These are phyloP conservation scores for Melastoma malabathricum DNA, from an alignment of 345 rosid species.

Conservation along the genomic window DNA sequence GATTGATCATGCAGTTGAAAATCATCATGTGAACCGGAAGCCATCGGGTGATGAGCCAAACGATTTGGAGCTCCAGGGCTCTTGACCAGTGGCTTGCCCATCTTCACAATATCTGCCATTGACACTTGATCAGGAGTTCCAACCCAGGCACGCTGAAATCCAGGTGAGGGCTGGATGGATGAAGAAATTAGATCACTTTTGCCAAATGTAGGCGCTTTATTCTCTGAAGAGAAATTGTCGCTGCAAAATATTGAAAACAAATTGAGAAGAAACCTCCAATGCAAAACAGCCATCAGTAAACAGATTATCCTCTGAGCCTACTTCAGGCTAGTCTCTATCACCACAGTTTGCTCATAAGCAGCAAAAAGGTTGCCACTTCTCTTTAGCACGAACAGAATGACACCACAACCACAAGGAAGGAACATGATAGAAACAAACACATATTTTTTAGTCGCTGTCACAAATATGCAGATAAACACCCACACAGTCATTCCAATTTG, in stretches of 20 bases:
- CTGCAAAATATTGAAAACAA: slow-evolving; percentile 30
- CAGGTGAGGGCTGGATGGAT: slow-evolving; percentile 37
- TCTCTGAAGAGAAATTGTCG: slow-evolving; percentile 30
- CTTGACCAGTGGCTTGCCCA: slow-evolving; percentile 80
- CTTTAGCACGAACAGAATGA: too few species aligned
- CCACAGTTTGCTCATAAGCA: too few species aligned
- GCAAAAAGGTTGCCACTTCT: too few species aligned
- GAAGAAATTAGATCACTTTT: slow-evolving; percentile 36
- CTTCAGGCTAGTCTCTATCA: too few species aligned
- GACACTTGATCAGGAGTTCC: slow-evolving; percentile 77
- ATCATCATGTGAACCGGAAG: slow-evolving; percentile 14
- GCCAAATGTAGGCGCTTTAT: slow-evolving; percentile 26
- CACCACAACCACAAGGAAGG: too few species aligned
- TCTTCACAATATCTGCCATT: slow-evolving; percentile 96
- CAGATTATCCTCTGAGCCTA: too few species aligned
- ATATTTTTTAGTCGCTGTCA: too few species aligned
- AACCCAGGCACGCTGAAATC: slow-evolving; percentile 63
- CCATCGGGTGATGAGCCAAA: slow-evolving; percentile 12
- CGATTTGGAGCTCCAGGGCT: slow-evolving; percentile 16
- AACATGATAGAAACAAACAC: too few species aligned
- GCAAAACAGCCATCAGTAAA: too few species aligned
- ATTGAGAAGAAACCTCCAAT: too few species aligned
- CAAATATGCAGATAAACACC: too few species aligned
- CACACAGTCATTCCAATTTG: too few species aligned
- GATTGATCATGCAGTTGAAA: slow-evolving; percentile 23